Base-by-base conservation (phyloP, 768 basidiomycete species). In the Tubosaeta sp. region DNA sequence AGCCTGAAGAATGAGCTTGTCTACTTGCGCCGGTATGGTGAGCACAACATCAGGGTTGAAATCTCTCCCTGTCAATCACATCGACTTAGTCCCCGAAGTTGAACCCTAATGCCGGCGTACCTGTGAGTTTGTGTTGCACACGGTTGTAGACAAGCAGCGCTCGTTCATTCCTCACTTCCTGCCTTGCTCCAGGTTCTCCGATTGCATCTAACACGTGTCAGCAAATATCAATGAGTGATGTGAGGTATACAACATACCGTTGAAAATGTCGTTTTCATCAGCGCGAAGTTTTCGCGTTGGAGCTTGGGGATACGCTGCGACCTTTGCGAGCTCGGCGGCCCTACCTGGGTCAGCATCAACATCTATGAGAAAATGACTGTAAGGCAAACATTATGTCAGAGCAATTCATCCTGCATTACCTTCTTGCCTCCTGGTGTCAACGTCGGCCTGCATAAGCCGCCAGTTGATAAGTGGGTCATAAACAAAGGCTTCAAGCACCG, bases 391-490 rank as follows among this genome's bases (percentile, higher is more conserved):
- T 42, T 47, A 42, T 55, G 51, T 46, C 11, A 41, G 27, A 9
- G 22, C 1, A 24, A 25, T 31, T 44, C 42, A n/a, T 24, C 52
- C 32, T n/a, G 30, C 63, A 48, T 56, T 48, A 84, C 87, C 86
- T 67, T 90, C 86, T 27, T 79, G 76, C 46, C 84, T 80, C 50
- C 84, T 78, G 21, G 75, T 75, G 51, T 91, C 89, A 34, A 81
- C 83, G 46, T 94, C 90, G 6, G 87, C 81, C 61, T 90, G 88
- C 77, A 91, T 87, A 55, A 96, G 74, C 59, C 94, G 82, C 94
- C 94, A 99, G 62, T 93, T 95, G 75, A 98, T 94, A 50, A 99
- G 73, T 12, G 96, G 96, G 64, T 99, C 96, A 61, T 98, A 97
- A 9, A 98, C 94, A 65, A 99, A 98, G 7, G 96, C 95, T 68